Evolutionary conservation across 176 grass and related monocot species (phyloP).

Genomic region (Lolium rigidum): DNA sequence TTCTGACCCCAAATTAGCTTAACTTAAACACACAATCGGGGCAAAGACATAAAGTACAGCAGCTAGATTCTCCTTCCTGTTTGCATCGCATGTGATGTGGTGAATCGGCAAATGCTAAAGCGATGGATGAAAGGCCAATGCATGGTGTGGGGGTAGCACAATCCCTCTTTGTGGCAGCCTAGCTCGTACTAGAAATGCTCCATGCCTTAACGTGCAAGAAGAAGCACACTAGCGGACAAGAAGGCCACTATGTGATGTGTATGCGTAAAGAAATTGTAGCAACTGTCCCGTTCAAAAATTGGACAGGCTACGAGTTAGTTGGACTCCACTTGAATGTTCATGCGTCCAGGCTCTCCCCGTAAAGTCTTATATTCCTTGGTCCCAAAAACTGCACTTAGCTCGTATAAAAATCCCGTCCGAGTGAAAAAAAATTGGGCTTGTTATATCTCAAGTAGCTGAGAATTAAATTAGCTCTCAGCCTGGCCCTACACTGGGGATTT

Average conservation of each 20-base stretch:
- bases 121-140: neutral
- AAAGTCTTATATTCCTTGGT: neutral
- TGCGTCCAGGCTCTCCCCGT: neutral
- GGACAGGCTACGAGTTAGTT: neutral
- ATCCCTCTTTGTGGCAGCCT: constrained; percentile 40
- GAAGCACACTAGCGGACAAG: constrained; percentile 4
- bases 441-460: too few species aligned
- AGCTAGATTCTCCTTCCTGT: too few species aligned
- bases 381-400: neutral
- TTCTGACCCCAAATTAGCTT: neutral
- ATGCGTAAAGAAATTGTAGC: neutral
- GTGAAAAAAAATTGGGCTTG: too few species aligned
- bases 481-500: too few species aligned
- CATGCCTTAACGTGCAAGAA: constrained; percentile 43
- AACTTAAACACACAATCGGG: neutral
- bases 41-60: neutral
- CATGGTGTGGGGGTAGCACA: constrained; percentile 31
- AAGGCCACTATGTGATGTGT: neutral
- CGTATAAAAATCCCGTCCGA: too few species aligned
- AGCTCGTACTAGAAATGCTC: constrained; percentile 35
- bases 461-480: too few species aligned
- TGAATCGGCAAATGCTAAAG: too few species aligned
- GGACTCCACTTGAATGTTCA: constrained; percentile 32
- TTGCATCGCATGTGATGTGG: too few species aligned
- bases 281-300: neutral